These are phyloP conservation scores for Curvularia eragrostidis DNA, from an alignment of 2,329 filamentous ascomycete genomes.

Conservation along the genomic window DNA sequence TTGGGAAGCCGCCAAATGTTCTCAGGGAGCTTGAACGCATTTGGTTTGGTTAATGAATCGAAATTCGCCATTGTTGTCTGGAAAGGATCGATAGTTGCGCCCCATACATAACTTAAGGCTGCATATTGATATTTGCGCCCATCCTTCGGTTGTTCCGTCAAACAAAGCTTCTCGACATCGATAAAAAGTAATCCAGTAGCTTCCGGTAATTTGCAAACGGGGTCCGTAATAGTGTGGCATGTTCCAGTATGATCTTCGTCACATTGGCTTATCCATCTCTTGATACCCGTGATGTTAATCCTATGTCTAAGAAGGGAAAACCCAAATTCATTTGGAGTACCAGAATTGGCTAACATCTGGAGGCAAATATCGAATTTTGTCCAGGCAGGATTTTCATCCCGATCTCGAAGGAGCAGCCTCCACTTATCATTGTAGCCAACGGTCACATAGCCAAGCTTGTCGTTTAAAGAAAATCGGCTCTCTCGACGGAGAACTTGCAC, in stretches of 20 bases:
- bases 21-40: background rate
- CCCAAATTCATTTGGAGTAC: background rate
- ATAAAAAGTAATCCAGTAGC: background rate
- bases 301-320: background rate
- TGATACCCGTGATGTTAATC: background rate
- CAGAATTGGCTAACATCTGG: background rate
- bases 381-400: background rate
- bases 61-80: background rate
- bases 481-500: background rate
- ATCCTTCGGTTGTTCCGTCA: background rate
- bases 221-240: background rate
- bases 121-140: background rate
- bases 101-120: slow-evolving; percentile 1
- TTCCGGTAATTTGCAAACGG: background rate
- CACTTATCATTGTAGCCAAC: background rate
- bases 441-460: background rate
- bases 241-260: background rate
- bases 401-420: background rate
- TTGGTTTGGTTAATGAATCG: background rate
- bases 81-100: background rate
- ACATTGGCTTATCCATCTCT: background rate
- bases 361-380: background rate
- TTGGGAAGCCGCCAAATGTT: background rate
- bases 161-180: background rate
- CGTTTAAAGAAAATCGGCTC: background rate